Base-by-base conservation (phyloP, 352 stramenopile genomes). In the Phytophthora citrophthora region DNA sequence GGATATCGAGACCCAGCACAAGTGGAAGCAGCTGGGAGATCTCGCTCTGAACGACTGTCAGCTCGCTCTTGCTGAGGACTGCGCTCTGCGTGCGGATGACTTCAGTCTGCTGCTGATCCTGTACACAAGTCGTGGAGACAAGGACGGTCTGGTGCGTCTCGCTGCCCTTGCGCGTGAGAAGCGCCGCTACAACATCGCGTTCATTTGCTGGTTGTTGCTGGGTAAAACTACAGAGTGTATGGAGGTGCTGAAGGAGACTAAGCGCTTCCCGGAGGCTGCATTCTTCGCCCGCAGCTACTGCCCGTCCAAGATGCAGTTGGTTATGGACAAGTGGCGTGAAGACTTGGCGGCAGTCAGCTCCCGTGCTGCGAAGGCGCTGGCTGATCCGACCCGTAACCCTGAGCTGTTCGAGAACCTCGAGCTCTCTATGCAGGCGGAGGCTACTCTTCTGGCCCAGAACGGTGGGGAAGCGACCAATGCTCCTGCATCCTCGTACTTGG, bases 251-350 rank as follows among this genome's bases (percentile, higher is more conserved):
- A 89, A 98, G 49, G 82, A 96, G 38, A 97, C 94, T 0, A 97
- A 98, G 60, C 84, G 97, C 36, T 86, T 99, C 46, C 97, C 98
- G 6, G 97, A 99, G 72, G 97, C 98, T 18, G 97, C 98, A 0
- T 99, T 99, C 77, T 99, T 99, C 77, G 96, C 97, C 12, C 91
- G 98, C 41, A 99, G 97, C 27, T 99, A 99, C 75, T 87, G 98
- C 27, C 98, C 98, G 41, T 98, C 94, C 1, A 91, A 96, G 61
- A 96, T 99, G 38, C 75, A 93, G 24, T 74, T 97, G n/a, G 95
- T 99, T 59, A 96, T 99, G 58, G 87, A 91, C 44, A 79, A 98
- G 46, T 99, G 98, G 98, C 98, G 98, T 61, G 79, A 97, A 53
- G 95, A 99, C 67, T 79, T 99, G 15, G 74, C 81, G 3, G 63